Conservation (phyloP, 2,329 filamentous ascomycete genomes). For the Colletotrichum caudatum region DNA sequence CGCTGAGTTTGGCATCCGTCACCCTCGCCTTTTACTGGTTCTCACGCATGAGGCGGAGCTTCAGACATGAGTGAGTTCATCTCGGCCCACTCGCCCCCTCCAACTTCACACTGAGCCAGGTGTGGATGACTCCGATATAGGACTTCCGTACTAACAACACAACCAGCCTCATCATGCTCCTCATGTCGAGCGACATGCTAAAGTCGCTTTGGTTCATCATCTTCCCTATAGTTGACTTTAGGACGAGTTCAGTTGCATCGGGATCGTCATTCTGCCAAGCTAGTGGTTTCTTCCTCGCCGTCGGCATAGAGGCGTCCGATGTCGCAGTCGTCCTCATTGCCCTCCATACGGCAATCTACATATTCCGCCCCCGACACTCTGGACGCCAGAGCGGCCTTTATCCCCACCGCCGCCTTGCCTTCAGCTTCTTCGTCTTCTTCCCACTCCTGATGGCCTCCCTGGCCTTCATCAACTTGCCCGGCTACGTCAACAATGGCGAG, state of each 20-base stretch:
- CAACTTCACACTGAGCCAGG: background rate
- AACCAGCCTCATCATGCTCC: slow-evolving; percentile 76
- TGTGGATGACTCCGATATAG: slow-evolving; percentile 40
- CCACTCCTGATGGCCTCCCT: slow-evolving; percentile 71
- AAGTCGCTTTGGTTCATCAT: slow-evolving; percentile 77
- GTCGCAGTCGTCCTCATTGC: slow-evolving; percentile 79
- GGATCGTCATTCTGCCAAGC: slow-evolving; percentile 72
- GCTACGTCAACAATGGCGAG: slow-evolving; percentile 72
- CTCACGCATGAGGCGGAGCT: slow-evolving; percentile 77
- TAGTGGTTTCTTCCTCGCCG: slow-evolving; percentile 74
- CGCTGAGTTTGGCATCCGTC: slow-evolving; percentile 68
- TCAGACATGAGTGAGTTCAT: slow-evolving; percentile 75
- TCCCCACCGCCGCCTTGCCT: slow-evolving; percentile 72
- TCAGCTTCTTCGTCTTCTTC: slow-evolving; percentile 66
- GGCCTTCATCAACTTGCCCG: slow-evolving; percentile 70
- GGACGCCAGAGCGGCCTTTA: slow-evolving; percentile 74
- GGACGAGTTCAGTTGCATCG: slow-evolving; percentile 61
- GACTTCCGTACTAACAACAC: slow-evolving; percentile 17
- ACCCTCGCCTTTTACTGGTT: slow-evolving; percentile 77
- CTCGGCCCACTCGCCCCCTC: background rate
- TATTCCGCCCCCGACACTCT: slow-evolving; percentile 67
- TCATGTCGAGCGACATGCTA: slow-evolving; percentile 79
- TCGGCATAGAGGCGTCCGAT: slow-evolving; percentile 78
- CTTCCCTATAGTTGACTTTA: slow-evolving; percentile 71
- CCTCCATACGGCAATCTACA: slow-evolving; percentile 77